Evolutionary conservation across 805 yeast genomes (phyloP), one percentile per base, ranked within the genome.

Genomic region (Wickerhamiella alocasiicola): DNA sequence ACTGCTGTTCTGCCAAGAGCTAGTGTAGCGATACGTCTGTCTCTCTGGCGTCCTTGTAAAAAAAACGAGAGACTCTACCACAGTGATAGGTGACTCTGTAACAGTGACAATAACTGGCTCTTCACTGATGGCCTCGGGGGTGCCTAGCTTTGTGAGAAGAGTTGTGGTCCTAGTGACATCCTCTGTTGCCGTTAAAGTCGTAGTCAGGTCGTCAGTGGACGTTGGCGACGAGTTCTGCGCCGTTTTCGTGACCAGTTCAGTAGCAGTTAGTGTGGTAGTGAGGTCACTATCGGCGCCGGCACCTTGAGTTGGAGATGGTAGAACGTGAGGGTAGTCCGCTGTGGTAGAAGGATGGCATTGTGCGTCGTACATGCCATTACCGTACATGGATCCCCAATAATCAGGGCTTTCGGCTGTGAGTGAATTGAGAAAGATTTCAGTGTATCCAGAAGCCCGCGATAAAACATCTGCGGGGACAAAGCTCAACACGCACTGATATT

Each of bases 401-500:
- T 37, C 41, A 15, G 41, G 41, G 23, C 24, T 24, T 17, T 37
- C 29, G 3, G 32, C 32, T 19, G 35, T 37, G 17, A 37, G 13
- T 3, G 41, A 31, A 16, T 29, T 30, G 18, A 29, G 23, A 24
- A 37, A 37, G 5, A 17, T 15, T 15, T 37, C 30, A n/a, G 21
- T 15, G 35, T 37, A 37, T 9, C 24, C 34, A 2, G 35, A 28
- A 3, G 41, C 41, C n/a, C 21, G 33, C 9, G 15, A 13, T 13
- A 37, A 24, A 17, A 37, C 16, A 24, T 20, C 28, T 11, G n/a
- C 11, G 13, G 41, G 41, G 1, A 37, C 41, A 24, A 37, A 37
- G 2, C 18, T n/a, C 9, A 37, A 35, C 5, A 35, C 41, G 18
- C 41, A 37, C 35, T 37, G 41, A n/a, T 37, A 37, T 7, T 20